A percentile compares a stretch with the other conserved stretches of the same genome.
phyloP scores from a whole-genome alignment of 164 flowering plant species.

The Vitis amurensis region DNA sequence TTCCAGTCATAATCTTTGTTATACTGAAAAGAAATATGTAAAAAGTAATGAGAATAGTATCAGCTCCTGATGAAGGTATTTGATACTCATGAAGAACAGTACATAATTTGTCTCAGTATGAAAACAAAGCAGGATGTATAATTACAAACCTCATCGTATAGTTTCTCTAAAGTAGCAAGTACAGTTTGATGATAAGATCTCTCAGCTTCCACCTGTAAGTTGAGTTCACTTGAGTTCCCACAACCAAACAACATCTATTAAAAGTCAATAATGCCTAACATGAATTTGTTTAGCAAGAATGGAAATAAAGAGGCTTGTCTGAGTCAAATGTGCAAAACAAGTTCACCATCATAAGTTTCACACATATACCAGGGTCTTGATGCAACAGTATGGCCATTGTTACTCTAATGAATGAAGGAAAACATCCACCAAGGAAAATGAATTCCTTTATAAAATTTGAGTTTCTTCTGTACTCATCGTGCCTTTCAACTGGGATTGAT shows the following conservation, averaged over 20 bases:
- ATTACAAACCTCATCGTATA: conserved; percentile 60
- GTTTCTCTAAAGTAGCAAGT: conserved; percentile 55
- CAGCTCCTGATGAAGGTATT: no score
- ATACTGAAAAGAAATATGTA: not conserved
- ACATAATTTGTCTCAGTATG: not conserved
- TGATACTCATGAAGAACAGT: not conserved
- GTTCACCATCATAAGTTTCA: no score
- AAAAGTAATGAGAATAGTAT: not conserved
- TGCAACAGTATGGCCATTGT: no score
- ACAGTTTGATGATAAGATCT: conserved; percentile 64
- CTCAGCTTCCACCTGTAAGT: conserved; percentile 76
- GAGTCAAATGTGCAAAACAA: no score
- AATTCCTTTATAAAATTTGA: no score
- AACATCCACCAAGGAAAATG: no score
- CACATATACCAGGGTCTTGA: no score
- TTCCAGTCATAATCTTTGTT: not conserved
- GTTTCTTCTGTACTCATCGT: no score
- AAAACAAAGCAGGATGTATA: not conserved
- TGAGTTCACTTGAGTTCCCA: not conserved
- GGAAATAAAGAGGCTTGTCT: not conserved
- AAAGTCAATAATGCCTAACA: not conserved
- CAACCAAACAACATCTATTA: not conserved
- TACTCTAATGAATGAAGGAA: no score
- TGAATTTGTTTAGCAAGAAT: not conserved
- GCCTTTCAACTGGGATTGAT: no score